phyloP scores from a whole-genome alignment of 2,329 filamentous ascomycete genomes.

The Alternaria conjuncta region DNA sequence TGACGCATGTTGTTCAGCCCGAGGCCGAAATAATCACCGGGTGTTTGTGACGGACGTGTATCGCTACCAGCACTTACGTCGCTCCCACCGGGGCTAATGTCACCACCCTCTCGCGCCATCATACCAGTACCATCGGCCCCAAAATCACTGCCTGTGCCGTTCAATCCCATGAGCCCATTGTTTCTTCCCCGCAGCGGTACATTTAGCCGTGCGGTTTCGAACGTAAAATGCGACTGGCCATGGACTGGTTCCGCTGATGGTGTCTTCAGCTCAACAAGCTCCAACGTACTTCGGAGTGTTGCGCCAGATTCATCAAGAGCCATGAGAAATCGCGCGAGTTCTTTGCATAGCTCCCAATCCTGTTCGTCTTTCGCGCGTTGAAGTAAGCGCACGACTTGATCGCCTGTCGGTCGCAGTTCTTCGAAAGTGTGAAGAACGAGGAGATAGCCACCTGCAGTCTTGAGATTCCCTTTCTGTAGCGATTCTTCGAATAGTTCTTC shows the following conservation, averaged over 20 bases:
- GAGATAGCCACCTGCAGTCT: slow-evolving; percentile 96
- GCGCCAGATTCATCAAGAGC: slow-evolving; percentile 87
- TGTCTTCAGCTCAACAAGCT: slow-evolving; percentile 51
- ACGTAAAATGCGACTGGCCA: slow-evolving; percentile 40
- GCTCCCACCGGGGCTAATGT: slow-evolving; percentile 23
- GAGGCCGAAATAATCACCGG: slow-evolving; percentile 32
- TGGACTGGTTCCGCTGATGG: slow-evolving; percentile 32
- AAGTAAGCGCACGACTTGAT: slow-evolving; percentile 82
- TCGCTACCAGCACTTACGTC: slow-evolving; percentile 19
- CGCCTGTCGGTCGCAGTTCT: slow-evolving; percentile 66
- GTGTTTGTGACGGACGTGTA: slow-evolving; percentile 7
- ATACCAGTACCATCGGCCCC: slow-evolving; percentile 3
- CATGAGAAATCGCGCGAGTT: slow-evolving; percentile 91
- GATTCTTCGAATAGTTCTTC: slow-evolving; percentile 94
- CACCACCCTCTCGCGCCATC: slow-evolving; percentile 23
- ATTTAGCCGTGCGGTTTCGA: slow-evolving; percentile 36
- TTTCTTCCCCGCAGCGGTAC: slow-evolving; percentile 26
- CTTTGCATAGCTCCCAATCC: slow-evolving; percentile 96
- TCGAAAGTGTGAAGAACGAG: slow-evolving; percentile 86
- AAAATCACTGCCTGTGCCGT: not conserved
- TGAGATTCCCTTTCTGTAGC: slow-evolving; percentile 80
- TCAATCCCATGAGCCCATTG: slow-evolving; percentile 2
- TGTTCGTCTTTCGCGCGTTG: slow-evolving; percentile 80
- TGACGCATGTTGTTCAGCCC: slow-evolving; percentile 13
- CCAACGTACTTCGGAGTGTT: slow-evolving; percentile 75